phyloP scores from a whole-genome alignment of 2,329 filamentous ascomycete genomes.

The Aschersonia sp. region DNA sequence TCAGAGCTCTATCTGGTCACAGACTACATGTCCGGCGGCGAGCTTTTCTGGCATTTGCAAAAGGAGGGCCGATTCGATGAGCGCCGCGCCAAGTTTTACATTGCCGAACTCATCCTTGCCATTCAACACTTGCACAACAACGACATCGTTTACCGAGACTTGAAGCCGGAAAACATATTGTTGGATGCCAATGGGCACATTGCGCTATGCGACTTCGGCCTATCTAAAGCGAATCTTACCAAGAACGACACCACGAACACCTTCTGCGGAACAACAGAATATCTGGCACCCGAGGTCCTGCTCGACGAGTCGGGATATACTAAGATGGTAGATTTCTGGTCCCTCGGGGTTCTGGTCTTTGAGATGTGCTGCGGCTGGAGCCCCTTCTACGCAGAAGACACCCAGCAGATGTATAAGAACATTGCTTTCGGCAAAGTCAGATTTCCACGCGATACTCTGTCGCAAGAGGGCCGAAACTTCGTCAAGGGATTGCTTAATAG shows the following conservation, averaged over 20 bases:
- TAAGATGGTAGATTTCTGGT: conserved; percentile 99
- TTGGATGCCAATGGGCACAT: conserved; percentile 96
- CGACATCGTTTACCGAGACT: conserved; percentile 92
- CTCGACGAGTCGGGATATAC: conserved; percentile 95
- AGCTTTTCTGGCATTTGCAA: conserved; percentile 97
- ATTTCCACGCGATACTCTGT: conserved; percentile 88
- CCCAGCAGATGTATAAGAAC: conserved; percentile 99
- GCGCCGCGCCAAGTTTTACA: conserved; percentile 93
- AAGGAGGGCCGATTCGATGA: conserved; percentile 95
- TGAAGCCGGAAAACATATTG: conserved; percentile 96
- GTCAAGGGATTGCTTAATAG: conserved; percentile 95
- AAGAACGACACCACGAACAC: conserved; percentile 98
- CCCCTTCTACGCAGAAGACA: conserved; percentile 97
- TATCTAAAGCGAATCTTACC: conserved; percentile 93
- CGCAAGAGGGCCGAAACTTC: conserved; percentile 89
- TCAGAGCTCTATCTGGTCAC: conserved; percentile 97
- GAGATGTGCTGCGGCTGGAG: conserved; percentile 99
- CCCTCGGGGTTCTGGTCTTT: conserved; percentile 88
- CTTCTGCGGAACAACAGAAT: conserved; percentile 96
- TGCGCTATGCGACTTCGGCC: conserved; percentile 89
- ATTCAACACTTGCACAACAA: conserved; percentile 92
- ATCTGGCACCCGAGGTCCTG: conserved; percentile 87
- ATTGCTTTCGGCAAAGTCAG: conserved; percentile 98
- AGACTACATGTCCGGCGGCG: conserved; percentile 97
- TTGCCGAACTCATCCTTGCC: conserved; percentile 89